Conservation (phyloP, 2,329 filamentous ascomycete genomes). For the Alternaria sp. region DNA sequence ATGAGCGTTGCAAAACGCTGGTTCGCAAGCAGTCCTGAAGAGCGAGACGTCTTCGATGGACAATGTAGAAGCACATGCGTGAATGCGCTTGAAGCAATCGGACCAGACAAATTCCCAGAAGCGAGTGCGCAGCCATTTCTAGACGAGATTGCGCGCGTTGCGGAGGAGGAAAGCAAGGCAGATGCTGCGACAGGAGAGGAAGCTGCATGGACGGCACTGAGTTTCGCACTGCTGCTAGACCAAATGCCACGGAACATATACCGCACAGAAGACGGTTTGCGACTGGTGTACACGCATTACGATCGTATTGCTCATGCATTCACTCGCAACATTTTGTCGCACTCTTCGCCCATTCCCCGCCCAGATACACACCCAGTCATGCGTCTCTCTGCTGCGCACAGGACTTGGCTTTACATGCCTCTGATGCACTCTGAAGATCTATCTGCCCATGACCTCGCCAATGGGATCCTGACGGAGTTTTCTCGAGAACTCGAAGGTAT, state of each 20-base stretch:
- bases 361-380: conserved; percentile 43
- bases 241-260: conserved; percentile 70
- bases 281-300: conserved; percentile 63
- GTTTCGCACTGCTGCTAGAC: conserved; percentile 66
- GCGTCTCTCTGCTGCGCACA: conserved; percentile 48
- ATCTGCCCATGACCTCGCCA: conserved; percentile 54
- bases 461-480: conserved; percentile 44
- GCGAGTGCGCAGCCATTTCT: conserved; percentile 51
- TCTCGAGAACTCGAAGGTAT: conserved; percentile 43
- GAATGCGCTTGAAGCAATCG: conserved; percentile 49
- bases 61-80: conserved; percentile 46
- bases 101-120: conserved; percentile 43
- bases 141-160: conserved; percentile 37
- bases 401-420: conserved; percentile 68
- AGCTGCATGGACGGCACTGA: conserved; percentile 54
- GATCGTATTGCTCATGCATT: conserved; percentile 64
- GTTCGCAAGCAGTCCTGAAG: conserved; percentile 47
- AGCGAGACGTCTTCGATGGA: conserved; percentile 49
- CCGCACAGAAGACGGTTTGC: conserved; percentile 56
- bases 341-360: conserved; percentile 25
- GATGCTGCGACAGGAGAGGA: conserved; percentile 31
- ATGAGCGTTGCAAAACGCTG: conserved; percentile 44
- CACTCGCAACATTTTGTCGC: conserved; percentile 48
- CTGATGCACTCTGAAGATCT: conserved; percentile 66
- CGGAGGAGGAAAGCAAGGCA: conserved; percentile 6